Evolutionary conservation across 768 basidiomycete genomes (phyloP), one percentile per base, ranked within the genome.

Genomic region (Solioccasus polychromus): DNA sequence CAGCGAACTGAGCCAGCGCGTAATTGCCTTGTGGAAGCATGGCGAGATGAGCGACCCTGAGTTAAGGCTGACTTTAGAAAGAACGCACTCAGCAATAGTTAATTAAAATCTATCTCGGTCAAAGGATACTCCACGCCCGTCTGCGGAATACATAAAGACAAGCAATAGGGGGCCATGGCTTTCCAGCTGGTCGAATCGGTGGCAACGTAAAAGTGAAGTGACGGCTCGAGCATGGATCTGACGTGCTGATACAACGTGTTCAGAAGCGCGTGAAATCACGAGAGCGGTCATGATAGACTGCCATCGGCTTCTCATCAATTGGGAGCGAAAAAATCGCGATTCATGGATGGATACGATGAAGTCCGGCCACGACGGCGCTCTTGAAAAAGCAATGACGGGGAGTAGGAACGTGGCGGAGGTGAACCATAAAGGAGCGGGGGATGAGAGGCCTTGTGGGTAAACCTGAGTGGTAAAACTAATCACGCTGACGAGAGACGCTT

Each of bases 1-100:
- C 65, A 65, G 65, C 63, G 66, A 65, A 63, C 48, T 60, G 63
- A 63, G 28, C 62, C 63, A 65, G 63, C 61, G 65, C 63, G 56
- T 67, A 67, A 53, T 54, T 58, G 66, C 63, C 63, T 67, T 56
- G 66, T 61, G 63, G 63, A 50, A 28, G 52, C 54, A 53, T 61
- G 56, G 57, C 54, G 50, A 67, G 24, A 50, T 47, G 50, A 35
- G 28, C 48, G 58, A 64, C 63, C 63, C 65, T 67, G 58, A 54
- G 42, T 22, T 30, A 44, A 41, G 40, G 42, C 52, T 44, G 35
- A 51, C 41, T 52, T 57, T 60, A 43, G 60, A 49, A 55, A 50
- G 52, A 22, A 45, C 30, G 40, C 48, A 50, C 54, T 57, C 57
- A 54, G 48, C 52, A 45, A 56, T 44, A 59, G 62, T 47, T 59